A percentile compares a stretch with the other conserved stretches of the same genome.
Evolutionary conservation across 2,329 filamentous ascomycete species (phyloP).

Genomic region (Knufia fluminis): DNA sequence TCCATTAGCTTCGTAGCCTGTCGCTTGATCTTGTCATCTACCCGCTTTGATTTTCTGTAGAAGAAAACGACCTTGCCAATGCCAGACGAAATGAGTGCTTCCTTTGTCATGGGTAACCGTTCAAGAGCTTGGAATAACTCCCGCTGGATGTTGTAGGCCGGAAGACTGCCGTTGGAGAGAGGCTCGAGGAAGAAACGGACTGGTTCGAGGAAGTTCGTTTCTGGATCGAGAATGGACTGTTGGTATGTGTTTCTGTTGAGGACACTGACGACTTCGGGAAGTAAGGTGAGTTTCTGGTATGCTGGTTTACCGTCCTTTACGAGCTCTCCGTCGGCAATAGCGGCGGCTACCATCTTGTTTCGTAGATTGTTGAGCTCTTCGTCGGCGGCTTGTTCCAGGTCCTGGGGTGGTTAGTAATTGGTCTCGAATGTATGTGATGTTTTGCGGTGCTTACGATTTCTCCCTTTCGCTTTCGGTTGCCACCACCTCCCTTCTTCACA

Average conservation of each 20-base stretch:
- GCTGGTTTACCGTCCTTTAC: conserved; percentile 73
- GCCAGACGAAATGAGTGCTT: conserved; percentile 77
- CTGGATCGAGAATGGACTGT: conserved; percentile 79
- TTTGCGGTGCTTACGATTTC: conserved; percentile 61
- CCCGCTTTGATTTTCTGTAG: conserved; percentile 90
- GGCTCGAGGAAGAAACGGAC: conserved; percentile 97
- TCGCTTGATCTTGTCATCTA: conserved; percentile 80
- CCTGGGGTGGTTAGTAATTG: conserved; percentile 42
- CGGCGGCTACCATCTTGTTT: conserved; percentile 81
- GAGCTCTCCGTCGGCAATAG: conserved; percentile 73
- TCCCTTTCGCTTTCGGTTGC: conserved; percentile 67
- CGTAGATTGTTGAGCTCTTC: conserved; percentile 83
- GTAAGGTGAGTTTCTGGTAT: conserved; percentile 83
- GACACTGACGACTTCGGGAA: conserved; percentile 79
- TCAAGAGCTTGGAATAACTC: conserved; percentile 77
- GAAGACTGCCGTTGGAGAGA: conserved; percentile 83
- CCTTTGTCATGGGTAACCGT: conserved; percentile 80
- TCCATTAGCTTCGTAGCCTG: conserved; percentile 86
- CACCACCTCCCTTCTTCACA: conserved; percentile 68
- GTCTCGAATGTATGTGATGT: not conserved
- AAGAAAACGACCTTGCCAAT: conserved; percentile 95
- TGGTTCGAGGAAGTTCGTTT: conserved; percentile 88
- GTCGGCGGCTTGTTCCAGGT: conserved; percentile 83
- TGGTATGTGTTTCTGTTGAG: conserved; percentile 78
- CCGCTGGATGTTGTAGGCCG: conserved; percentile 94